Evolutionary conservation across 2,329 filamentous ascomycete species (phyloP).

Genomic region (Phyllosticta citrichinensis): DNA sequence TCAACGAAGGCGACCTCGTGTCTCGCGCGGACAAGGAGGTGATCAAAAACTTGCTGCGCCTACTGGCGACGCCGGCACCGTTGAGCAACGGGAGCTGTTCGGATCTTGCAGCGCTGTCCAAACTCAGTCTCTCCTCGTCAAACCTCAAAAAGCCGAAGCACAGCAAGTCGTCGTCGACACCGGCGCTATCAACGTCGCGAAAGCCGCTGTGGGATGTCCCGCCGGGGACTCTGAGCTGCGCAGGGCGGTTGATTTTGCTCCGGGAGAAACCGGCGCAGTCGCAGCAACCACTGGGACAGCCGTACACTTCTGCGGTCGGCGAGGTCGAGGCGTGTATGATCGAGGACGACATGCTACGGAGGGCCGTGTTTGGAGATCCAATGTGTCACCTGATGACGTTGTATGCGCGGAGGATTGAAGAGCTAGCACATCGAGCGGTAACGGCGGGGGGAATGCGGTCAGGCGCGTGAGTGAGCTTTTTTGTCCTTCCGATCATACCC

Average conservation of each 20-base stretch:
- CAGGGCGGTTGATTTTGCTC: conserved; percentile 59
- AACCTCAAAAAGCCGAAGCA: conserved; percentile 8
- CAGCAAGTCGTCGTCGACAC: background rate
- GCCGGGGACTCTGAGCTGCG: conserved; percentile 55
- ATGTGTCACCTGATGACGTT: conserved; percentile 70
- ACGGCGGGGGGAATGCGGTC: conserved; percentile 32
- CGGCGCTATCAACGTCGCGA: conserved; percentile 12
- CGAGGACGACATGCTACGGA: conserved; percentile 56
- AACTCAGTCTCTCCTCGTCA: background rate
- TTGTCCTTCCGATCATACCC: too few species aligned
- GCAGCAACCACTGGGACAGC: background rate
- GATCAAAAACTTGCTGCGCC: conserved; percentile 58
- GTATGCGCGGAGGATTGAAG: conserved; percentile 63
- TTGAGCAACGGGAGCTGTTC: background rate
- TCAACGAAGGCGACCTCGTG: conserved; percentile 82
- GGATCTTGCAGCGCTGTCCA: background rate
- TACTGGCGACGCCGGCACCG: conserved; percentile 56
- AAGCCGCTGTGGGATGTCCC: conserved; percentile 52
- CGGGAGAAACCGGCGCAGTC: conserved; percentile 22
- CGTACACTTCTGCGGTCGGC: background rate
- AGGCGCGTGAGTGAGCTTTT: too few species aligned
- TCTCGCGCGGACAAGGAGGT: conserved; percentile 67
- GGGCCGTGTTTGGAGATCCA: conserved; percentile 71
- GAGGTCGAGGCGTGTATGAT: conserved; percentile 56
- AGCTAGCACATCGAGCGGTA: conserved; percentile 59